These are phyloP conservation scores for Coemansia umbellata DNA, from an alignment of 192 early-diverging fungal genomes.

Conservation along the genomic window DNA sequence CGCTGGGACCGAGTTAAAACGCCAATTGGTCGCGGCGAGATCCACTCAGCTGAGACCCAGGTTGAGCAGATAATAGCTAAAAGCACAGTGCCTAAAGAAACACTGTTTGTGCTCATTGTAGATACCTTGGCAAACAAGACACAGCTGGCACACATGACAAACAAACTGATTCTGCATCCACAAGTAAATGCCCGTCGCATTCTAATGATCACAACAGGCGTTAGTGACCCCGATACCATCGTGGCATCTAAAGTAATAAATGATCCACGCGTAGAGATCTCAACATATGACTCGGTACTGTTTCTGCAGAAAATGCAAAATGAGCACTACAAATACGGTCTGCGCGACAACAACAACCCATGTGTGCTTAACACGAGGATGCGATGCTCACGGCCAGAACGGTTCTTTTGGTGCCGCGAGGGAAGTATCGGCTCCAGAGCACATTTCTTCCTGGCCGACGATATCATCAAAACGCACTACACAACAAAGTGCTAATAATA, in stretches of 20 bases:
- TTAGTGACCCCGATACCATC: too few species aligned
- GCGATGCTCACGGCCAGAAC: conserved; percentile 10
- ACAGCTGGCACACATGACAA: too few species aligned
- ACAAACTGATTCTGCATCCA: too few species aligned
- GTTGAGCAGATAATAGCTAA: too few species aligned
- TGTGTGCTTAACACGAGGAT: conserved; percentile 9
- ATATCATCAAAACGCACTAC: conserved; percentile 21
- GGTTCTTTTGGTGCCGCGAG: conserved; percentile 31
- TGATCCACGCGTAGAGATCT: conserved; percentile 6
- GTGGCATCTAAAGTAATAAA: conserved; percentile 1
- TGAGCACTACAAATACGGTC: conserved; percentile 28
- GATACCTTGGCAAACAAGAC: too few species aligned
- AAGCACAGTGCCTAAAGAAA: too few species aligned
- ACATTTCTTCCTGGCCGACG: conserved; percentile 27
- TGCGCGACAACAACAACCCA: conserved; percentile 11
- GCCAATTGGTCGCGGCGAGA: not conserved
- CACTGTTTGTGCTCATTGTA: too few species aligned
- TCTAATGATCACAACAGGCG: too few species aligned
- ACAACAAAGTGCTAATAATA: too few species aligned
- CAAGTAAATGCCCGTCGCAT: too few species aligned
- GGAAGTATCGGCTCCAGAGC: conserved; percentile 19
- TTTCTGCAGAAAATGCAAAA: conserved; percentile 23
- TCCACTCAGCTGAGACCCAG: too few species aligned
- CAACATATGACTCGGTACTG: conserved; percentile 4
- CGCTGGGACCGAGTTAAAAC: conserved; percentile 13